Percentiles rank a stretch among this genome's conserved stretches.
Evolutionary conservation across 1,284 basidiomycete species (phyloP).

Genomic region (Butyriboletus regius): DNA sequence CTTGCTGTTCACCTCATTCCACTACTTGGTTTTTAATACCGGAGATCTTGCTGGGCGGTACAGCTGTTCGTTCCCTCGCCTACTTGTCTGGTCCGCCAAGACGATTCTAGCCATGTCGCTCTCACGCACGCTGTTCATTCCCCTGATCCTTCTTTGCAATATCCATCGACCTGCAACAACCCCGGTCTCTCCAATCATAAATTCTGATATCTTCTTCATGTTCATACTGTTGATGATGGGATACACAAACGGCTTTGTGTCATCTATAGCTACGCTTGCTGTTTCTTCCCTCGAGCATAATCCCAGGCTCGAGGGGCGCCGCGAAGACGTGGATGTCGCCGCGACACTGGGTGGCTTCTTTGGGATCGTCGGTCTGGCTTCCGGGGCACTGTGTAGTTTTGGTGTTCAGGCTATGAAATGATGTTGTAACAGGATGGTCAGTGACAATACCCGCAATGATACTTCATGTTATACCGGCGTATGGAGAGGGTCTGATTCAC

Average conservation of each 20-base stretch:
- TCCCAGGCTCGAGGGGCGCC: conserved; percentile 52
- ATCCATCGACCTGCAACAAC: conserved; percentile 35
- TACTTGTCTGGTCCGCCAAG: conserved; percentile 58
- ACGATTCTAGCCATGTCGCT: conserved; percentile 59
- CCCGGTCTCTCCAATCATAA: conserved; percentile 46
- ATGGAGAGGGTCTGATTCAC: neutral
- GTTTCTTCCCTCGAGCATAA: conserved; percentile 69
- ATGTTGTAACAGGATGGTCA: conserved; percentile 29
- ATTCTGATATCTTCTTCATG: conserved; percentile 69
- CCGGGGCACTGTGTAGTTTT: conserved; percentile 74
- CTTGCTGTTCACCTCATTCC: conserved; percentile 59
- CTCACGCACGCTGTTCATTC: conserved; percentile 69
- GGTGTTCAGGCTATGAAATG: conserved; percentile 63
- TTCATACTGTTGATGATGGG: conserved; percentile 67
- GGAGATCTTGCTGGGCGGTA: conserved; percentile 74
- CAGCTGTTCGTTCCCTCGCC: conserved; percentile 55
- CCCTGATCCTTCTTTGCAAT: conserved; percentile 79
- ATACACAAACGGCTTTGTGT: conserved; percentile 69
- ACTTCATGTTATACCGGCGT: neutral
- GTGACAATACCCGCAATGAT: neutral
- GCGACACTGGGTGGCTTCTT: conserved; percentile 75
- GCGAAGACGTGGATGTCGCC: conserved; percentile 74
- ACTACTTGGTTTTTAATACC: conserved; percentile 65
- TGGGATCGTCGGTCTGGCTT: conserved; percentile 65
- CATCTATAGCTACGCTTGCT: conserved; percentile 64